Evolutionary conservation across 169 alveolate species (phyloP).

Genomic region (Cryptosporidium parvum): DNA sequence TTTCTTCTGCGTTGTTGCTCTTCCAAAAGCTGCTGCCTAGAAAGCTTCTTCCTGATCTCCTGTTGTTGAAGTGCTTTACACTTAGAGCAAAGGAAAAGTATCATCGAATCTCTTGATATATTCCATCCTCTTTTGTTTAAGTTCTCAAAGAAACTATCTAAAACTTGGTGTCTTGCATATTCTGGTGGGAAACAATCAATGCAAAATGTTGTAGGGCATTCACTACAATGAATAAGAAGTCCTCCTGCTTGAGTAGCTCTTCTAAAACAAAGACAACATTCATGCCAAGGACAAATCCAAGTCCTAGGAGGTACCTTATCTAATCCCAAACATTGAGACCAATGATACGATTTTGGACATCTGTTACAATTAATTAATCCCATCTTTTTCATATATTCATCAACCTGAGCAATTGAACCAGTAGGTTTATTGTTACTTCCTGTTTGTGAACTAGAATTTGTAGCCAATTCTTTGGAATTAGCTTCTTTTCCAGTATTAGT

Average conservation of each 20-base stretch:
- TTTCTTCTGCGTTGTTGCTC: slow-evolving; percentile 70
- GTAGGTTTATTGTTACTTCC: slow-evolving; percentile 2
- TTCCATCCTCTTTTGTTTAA: slow-evolving; percentile 89
- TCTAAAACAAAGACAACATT: slow-evolving; percentile 90
- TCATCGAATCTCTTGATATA: slow-evolving; percentile 89
- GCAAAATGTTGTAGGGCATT: slow-evolving; percentile 92
- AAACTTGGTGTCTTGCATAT: slow-evolving; percentile 80
- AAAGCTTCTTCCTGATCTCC: slow-evolving; percentile 86
- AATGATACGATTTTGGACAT: slow-evolving; percentile 92
- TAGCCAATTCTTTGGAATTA: neutral
- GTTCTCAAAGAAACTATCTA: slow-evolving; percentile 88
- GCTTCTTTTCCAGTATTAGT: neutral
- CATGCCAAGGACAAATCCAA: slow-evolving; percentile 94
- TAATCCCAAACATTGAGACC: slow-evolving; percentile 82
- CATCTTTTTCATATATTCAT: slow-evolving; percentile 68
- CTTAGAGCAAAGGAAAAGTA: slow-evolving; percentile 89
- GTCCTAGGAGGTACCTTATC: slow-evolving; percentile 82
- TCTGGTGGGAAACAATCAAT: slow-evolving; percentile 93
- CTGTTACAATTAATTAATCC: slow-evolving; percentile 87
- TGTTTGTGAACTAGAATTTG: neutral
- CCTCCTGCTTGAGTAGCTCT: slow-evolving; percentile 91
- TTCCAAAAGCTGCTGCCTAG: slow-evolving; percentile 84
- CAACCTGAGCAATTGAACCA: slow-evolving; percentile 52
- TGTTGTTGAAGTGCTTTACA: slow-evolving; percentile 92
- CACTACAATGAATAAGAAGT: slow-evolving; percentile 91